These are phyloP conservation scores for Telfairia occidentalis DNA, from an alignment of 331 rosid genomes.

Conservation along the genomic window DNA sequence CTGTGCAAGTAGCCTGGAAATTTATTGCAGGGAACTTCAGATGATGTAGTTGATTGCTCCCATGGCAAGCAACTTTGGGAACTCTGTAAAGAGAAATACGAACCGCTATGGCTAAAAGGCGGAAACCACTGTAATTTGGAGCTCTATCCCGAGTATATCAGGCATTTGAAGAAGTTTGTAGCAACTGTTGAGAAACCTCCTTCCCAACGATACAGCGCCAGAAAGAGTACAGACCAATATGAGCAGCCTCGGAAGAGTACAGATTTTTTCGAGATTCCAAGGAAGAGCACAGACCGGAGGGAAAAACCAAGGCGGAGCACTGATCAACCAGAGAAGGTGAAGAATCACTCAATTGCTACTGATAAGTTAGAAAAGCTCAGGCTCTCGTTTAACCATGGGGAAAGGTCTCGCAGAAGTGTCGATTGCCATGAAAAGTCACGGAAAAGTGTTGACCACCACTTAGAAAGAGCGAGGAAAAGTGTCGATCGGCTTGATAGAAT, in stretches of 20 bases:
- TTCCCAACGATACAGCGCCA: constrained; percentile 52
- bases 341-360: constrained; percentile 41
- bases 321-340: constrained; percentile 64
- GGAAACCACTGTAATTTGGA: constrained; percentile 90
- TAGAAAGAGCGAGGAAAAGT: constrained; percentile 81
- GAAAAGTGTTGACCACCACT: constrained; percentile 66
- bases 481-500: constrained; percentile 80
- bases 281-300: constrained; percentile 85
- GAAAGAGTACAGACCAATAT: constrained; percentile 73
- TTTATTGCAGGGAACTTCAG: constrained; percentile 71
- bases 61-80: constrained; percentile 97
- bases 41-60: constrained; percentile 90
- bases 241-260: constrained; percentile 88
- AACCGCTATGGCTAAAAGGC: constrained; percentile 91
- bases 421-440: constrained; percentile 90
- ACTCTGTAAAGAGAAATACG: constrained; percentile 85
- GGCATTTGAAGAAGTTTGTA: constrained; percentile 84
- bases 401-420: constrained; percentile 81
- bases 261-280: constrained; percentile 55
- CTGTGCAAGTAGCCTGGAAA: not conserved
- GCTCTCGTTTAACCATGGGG: constrained; percentile 56
- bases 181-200: constrained; percentile 76
- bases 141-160: constrained; percentile 76
- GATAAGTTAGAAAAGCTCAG: constrained; percentile 76
- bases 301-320: constrained; percentile 85